phyloP scores from a whole-genome alignment of 2,329 filamentous ascomycete species.

The Ascochyta rabiei region DNA sequence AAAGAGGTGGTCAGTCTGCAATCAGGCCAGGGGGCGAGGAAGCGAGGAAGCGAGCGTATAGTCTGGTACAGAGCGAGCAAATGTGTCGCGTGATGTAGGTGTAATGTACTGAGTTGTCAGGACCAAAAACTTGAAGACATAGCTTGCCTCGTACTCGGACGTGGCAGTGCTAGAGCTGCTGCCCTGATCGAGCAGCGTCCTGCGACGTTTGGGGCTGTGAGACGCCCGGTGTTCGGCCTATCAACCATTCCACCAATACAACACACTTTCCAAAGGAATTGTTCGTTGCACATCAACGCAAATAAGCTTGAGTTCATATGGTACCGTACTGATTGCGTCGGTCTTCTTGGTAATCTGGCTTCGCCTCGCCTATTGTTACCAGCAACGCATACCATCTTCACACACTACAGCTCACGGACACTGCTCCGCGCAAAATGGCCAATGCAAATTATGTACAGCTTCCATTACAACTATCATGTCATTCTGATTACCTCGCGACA shows the following conservation, averaged over 20 bases:
- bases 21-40: background rate
- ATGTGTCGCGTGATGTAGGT: background rate
- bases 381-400: background rate
- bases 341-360: no score
- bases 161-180: constrained; percentile 2
- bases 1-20: constrained; percentile 8
- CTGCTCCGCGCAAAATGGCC: no score
- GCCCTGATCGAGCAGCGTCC: background rate
- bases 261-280: background rate
- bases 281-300: background rate
- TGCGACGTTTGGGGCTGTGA: constrained; percentile 10
- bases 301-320: no score
- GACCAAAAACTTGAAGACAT: background rate
- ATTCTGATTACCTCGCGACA: no score
- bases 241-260: background rate
- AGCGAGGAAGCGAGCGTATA: background rate
- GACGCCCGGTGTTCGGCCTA: background rate
- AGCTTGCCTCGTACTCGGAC: background rate
- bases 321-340: no score
- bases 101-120: background rate
- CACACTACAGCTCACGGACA: no score
- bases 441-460: no score
- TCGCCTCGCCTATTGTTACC: no score
- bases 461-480: no score
- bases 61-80: background rate